Base-by-base conservation (phyloP, 2,329 filamentous ascomycete genomes). In the Aspergillus luchuensis region DNA sequence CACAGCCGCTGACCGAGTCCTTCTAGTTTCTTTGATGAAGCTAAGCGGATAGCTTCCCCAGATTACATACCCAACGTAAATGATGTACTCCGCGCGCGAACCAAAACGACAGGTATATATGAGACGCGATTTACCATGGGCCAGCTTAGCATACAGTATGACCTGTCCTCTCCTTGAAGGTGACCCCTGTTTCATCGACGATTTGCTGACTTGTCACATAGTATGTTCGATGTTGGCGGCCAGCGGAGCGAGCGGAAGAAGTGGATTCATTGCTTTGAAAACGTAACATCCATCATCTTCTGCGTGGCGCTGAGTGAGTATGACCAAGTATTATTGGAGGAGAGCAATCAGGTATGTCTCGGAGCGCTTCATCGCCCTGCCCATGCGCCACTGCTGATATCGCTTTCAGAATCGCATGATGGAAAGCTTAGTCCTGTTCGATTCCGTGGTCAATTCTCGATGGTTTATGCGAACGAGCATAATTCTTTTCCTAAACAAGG, bases 191-290 rank as follows among this genome's bases (percentile, higher is more conserved):
- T 43, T 39, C 15, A 30, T 15, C n/a, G 10, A 54, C 53, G 69
- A 75, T 57, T 74, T 52, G 43, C 61, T 70, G 56, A 71, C 60
- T 49, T 19, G 19, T 17, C 28, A 41, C 11, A 59, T 73, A 98
- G 94, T 81, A 99, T 99, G 95, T 99, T 99, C 74, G 95, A 99
- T 76, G 95, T 99, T 4, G 95, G 95, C 64, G 95, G 95, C 23
- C 95, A 99, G 79, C 85, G 95, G 74, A 98, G 94, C 77, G 95
- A 99, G 79, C 87, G 95, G 64, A 99, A 99, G 83, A 99, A 99
- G 81, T 99, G 95, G 95, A 99, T 99, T 74, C 95, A 99, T 80
- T 99, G 95, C 81, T 99, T 99, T 77, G 95, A 99, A 78, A 98
- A 98, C 71, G 95, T 99, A 71, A 99, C 95, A 47, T 98, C 95